Conservation (phyloP, 768 basidiomycete species). For the Suillus decipiens region DNA sequence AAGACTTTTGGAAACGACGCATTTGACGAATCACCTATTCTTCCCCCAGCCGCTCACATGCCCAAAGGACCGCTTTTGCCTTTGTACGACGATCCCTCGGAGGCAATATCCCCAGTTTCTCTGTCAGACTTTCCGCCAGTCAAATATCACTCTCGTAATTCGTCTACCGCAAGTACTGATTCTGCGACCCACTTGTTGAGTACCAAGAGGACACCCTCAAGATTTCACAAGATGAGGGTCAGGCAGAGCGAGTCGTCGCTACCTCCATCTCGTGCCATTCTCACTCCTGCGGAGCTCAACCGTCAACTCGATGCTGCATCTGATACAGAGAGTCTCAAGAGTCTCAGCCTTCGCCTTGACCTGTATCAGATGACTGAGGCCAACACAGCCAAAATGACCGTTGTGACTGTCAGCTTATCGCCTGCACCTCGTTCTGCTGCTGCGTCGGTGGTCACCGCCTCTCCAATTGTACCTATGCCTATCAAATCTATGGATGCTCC, state of each 20-base stretch:
- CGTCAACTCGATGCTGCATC: slow-evolving; percentile 15
- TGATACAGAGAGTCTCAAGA: slow-evolving; percentile 15
- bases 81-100: slow-evolving; percentile 3
- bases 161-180: slow-evolving; percentile 21
- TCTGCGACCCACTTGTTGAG: slow-evolving; percentile 19
- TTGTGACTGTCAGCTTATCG: slow-evolving; percentile 6
- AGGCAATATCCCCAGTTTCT: neutral
- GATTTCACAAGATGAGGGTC: slow-evolving; percentile 11
- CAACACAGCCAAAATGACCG: slow-evolving; percentile 1
- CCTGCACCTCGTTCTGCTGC: slow-evolving; percentile 11
- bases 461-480: neutral
- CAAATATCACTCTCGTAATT: slow-evolving; percentile 15
- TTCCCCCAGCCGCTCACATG: slow-evolving; percentile 11
- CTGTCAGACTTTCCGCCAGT: slow-evolving; percentile 7
- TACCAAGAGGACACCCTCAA: slow-evolving; percentile 14
- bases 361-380: neutral
- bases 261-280: neutral
- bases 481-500: neutral
- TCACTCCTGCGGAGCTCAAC: slow-evolving; percentile 14
- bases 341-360: slow-evolving; percentile 11
- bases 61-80: slow-evolving; percentile 5
- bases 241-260: neutral
- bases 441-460: slow-evolving; percentile 1
- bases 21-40: slow-evolving; percentile 23
- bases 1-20: slow-evolving; percentile 27